phyloP scores from a whole-genome alignment of 371 early-diverging fungal genomes.

The Lichtheimia corymbifera region DNA sequence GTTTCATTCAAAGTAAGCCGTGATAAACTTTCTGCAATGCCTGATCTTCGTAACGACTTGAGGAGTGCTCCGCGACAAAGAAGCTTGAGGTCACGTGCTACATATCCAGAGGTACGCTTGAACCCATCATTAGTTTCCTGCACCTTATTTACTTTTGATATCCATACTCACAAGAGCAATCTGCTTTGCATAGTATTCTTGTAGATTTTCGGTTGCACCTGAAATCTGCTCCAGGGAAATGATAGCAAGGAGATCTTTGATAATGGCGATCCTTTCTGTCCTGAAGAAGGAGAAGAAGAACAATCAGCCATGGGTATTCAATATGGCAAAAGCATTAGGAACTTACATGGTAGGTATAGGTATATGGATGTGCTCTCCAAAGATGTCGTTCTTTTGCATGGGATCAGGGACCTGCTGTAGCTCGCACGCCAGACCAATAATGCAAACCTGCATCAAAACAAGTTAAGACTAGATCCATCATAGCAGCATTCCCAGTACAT shows the following conservation, averaged over 20 bases:
- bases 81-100: conserved; percentile 56
- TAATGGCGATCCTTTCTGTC: conserved; percentile 23
- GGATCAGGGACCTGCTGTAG: conserved; percentile 28
- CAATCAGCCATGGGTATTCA: no score
- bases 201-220: neutral
- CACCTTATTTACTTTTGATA: neutral
- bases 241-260: conserved; percentile 17
- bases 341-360: conserved; percentile 43
- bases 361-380: conserved; percentile 40
- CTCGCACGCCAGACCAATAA: conserved; percentile 37
- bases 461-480: neutral
- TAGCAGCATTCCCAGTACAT: neutral
- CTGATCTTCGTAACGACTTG: conserved; percentile 29
- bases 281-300: conserved; percentile 11
- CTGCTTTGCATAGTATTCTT: conserved; percentile 25
- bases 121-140: no score
- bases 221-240: conserved; percentile 7
- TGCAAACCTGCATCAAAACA: conserved; percentile 20
- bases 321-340: neutral
- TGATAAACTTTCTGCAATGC: no score
- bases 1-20: no score
- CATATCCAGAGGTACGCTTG: conserved; percentile 65
- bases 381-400: conserved; percentile 33
- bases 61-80: conserved; percentile 50
- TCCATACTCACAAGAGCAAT: conserved; percentile 31